Percentiles rank a stretch among this genome's conserved stretches.
Conservation (phyloP, 352 stramenopile species). For the Globisporangium acanthophoron region DNA sequence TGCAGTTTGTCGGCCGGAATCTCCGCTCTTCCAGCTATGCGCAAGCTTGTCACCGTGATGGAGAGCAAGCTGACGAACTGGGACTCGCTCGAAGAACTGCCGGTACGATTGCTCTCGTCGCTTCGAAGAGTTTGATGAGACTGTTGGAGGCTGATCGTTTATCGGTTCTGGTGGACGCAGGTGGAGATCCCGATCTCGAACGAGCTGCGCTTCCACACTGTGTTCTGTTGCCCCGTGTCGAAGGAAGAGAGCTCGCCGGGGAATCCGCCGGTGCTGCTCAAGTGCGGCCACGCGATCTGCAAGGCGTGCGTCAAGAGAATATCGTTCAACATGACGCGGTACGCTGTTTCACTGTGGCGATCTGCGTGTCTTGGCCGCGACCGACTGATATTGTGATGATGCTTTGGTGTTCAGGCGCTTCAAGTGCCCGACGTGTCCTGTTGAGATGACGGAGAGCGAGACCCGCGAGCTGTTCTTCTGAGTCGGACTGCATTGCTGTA, state of each 20-base stretch:
- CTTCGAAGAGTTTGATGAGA: neutral
- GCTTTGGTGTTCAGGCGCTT: constrained; percentile 42
- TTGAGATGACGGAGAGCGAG: constrained; percentile 74
- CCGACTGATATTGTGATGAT: neutral
- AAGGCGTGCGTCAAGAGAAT: constrained; percentile 77
- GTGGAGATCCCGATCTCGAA: constrained; percentile 77
- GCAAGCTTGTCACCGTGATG: constrained; percentile 79
- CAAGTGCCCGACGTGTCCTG: constrained; percentile 85
- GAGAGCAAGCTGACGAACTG: constrained; percentile 72
- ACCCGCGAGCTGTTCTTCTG: constrained; percentile 74
- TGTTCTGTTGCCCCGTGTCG: constrained; percentile 85
- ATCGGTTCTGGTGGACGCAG: constrained; percentile 11
- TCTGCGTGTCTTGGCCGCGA: too few species aligned
- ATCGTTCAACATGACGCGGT: constrained; percentile 76
- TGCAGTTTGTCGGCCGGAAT: constrained; percentile 66
- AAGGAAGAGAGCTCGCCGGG: constrained; percentile 82
- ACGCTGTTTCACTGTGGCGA: constrained; percentile 7
- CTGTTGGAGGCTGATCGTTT: neutral
- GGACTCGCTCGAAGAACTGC: constrained; percentile 65
- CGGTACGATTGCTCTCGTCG: constrained; percentile 20
- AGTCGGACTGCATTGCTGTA: constrained; percentile 3
- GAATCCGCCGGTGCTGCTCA: constrained; percentile 82
- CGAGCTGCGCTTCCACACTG: constrained; percentile 80
- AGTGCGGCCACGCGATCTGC: constrained; percentile 85
- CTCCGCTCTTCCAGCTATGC: constrained; percentile 64